phyloP scores from a whole-genome alignment of 345 rosid genomes.

The Sisymbrium irio region DNA sequence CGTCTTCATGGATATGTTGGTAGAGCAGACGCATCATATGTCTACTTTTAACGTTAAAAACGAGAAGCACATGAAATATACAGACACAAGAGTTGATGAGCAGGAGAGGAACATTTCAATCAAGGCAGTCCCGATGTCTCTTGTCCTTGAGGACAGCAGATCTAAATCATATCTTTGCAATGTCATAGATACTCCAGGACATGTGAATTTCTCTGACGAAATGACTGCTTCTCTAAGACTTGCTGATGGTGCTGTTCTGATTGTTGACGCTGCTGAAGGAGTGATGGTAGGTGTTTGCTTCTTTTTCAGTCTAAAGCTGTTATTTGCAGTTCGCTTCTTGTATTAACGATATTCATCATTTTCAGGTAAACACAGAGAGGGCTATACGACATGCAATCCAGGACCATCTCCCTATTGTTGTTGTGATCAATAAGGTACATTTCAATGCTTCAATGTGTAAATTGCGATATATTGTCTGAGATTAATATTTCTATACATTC shows the following conservation, averaged over 20 bases:
- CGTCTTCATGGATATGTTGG: slow-evolving; percentile 95
- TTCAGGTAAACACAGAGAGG: slow-evolving; percentile 92
- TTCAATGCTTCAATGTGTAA: slow-evolving; percentile 8
- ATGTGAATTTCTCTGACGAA: slow-evolving; percentile 50
- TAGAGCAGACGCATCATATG: slow-evolving; percentile 95
- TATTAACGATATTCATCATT: not conserved
- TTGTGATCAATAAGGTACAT: slow-evolving; percentile 87
- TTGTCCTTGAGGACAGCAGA: slow-evolving; percentile 92
- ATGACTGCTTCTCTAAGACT: slow-evolving; percentile 50
- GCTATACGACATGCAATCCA: slow-evolving; percentile 98
- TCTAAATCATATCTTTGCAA: slow-evolving; percentile 89
- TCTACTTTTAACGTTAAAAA: slow-evolving; percentile 70
- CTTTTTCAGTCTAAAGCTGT: not conserved
- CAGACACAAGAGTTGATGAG: slow-evolving; percentile 93
- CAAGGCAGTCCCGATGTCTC: slow-evolving; percentile 94
- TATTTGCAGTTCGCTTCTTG: not conserved
- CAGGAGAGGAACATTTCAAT: slow-evolving; percentile 95
- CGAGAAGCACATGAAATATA: slow-evolving; percentile 92
- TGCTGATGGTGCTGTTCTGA: slow-evolving; percentile 91
- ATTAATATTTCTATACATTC: slow-evolving; percentile 4
- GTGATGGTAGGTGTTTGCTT: slow-evolving; percentile 41
- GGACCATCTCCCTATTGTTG: slow-evolving; percentile 87
- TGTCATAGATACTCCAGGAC: slow-evolving; percentile 96
- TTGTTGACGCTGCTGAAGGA: slow-evolving; percentile 99
- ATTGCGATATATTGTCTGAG: not conserved